Conservation (phyloP, 208 protist genomes). For the Naegleria gruberi region DNA sequence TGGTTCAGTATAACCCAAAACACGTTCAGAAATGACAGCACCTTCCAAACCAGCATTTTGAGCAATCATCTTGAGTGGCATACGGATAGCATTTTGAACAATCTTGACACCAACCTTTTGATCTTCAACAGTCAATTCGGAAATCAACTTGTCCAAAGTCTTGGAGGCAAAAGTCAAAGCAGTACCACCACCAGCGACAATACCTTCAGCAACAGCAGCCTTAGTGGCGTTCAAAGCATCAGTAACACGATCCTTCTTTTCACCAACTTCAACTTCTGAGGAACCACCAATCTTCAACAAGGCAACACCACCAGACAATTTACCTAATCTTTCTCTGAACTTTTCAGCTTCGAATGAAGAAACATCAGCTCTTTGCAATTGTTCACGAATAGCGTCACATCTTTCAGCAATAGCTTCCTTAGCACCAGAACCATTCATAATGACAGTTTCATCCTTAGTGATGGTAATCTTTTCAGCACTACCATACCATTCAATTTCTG, state of each 20-base stretch:
- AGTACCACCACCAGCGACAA: constrained; percentile 93
- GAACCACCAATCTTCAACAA: constrained; percentile 93
- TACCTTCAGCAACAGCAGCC: constrained; percentile 97
- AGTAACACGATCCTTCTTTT: constrained; percentile 97
- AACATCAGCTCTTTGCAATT: constrained; percentile 61
- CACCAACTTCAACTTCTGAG: constrained; percentile 95
- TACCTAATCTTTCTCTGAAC: constrained; percentile 93
- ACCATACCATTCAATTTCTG: constrained; percentile 50
- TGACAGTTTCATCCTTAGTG: constrained; percentile 92
- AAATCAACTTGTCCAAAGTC: constrained; percentile 66
- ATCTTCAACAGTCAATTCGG: constrained; percentile 49
- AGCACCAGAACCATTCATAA: constrained; percentile 89
- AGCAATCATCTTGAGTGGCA: constrained; percentile 84
- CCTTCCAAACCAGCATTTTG: constrained; percentile 95
- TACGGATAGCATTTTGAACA: constrained; percentile 60
- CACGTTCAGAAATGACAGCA: constrained; percentile 90
- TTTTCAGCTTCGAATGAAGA: constrained; percentile 93
- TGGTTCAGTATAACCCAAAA: constrained; percentile 69
- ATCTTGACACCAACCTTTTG: constrained; percentile 57
- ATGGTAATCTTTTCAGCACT: constrained; percentile 66
- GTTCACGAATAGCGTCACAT: constrained; percentile 73
- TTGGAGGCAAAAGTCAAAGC: constrained; percentile 85
- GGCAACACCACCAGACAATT: constrained; percentile 90
- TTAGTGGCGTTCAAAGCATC: constrained; percentile 98
- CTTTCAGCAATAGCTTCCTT: constrained; percentile 76